A percentile compares a stretch with the other conserved stretches of the same genome.
Evolutionary conservation across 768 basidiomycete species (phyloP).

Genomic region (Auricularia sp.): DNA sequence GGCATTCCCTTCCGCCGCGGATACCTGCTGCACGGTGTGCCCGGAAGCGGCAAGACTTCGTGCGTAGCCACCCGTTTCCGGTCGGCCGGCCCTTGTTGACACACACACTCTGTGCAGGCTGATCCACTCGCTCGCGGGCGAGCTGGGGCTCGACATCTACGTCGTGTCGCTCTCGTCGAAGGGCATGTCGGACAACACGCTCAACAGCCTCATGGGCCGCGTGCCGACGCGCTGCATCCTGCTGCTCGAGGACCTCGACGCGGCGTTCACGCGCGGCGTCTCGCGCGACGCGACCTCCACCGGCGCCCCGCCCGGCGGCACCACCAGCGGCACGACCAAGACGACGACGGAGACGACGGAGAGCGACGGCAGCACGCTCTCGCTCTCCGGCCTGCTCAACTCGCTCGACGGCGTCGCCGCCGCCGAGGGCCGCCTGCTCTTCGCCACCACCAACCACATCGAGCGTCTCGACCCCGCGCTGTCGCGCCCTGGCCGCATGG

Average conservation of each 20-base stretch:
- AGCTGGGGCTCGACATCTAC: slow-evolving; percentile 82
- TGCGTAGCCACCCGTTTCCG: background rate
- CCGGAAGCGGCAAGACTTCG: slow-evolving; percentile 40
- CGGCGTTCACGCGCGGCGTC: slow-evolving; percentile 81
- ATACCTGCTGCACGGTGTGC: slow-evolving; percentile 76
- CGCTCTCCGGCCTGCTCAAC: slow-evolving; percentile 76
- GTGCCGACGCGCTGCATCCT: slow-evolving; percentile 85
- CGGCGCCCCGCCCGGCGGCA: slow-evolving; percentile 45
- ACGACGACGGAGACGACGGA: slow-evolving; percentile 24
- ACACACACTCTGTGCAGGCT: slow-evolving; percentile 1
- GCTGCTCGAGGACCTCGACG: slow-evolving; percentile 84
- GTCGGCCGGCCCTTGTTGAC: slow-evolving; percentile 43
- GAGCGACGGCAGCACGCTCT: slow-evolving; percentile 71
- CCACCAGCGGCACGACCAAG: slow-evolving; percentile 22
- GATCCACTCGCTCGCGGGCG: slow-evolving; percentile 29
- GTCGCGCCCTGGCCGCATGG: slow-evolving; percentile 82
- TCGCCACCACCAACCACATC: slow-evolving; percentile 90
- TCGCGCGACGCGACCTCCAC: slow-evolving; percentile 75
- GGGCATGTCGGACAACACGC: slow-evolving; percentile 85
- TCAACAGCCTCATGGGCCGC: slow-evolving; percentile 79
- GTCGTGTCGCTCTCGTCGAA: slow-evolving; percentile 82
- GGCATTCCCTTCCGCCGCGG: slow-evolving; percentile 85
- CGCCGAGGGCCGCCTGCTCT: slow-evolving; percentile 76
- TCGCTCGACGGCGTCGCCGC: slow-evolving; percentile 80
- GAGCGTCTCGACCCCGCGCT: slow-evolving; percentile 86